These are phyloP conservation scores for Phytophthora constricta DNA, from an alignment of 352 stramenopile species.

Conservation along the genomic window DNA sequence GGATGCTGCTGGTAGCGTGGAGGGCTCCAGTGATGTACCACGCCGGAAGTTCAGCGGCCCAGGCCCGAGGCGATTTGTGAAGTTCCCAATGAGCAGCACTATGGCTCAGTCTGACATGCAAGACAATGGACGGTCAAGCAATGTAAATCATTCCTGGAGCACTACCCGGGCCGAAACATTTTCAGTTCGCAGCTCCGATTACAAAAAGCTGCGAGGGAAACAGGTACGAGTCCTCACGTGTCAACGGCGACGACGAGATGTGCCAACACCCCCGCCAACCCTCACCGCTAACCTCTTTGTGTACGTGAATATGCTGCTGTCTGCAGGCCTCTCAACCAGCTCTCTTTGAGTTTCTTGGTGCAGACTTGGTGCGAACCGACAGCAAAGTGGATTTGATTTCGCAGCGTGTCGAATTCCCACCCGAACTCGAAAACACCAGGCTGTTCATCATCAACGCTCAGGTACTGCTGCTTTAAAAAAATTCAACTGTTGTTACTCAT, in stretches of 20 bases:
- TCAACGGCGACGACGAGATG: too few relatives aligned
- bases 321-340: constrained; percentile 56
- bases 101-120: constrained; percentile 62
- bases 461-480: constrained; percentile 33
- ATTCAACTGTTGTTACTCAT: background rate
- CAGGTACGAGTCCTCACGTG: constrained; percentile 42
- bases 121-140: constrained; percentile 52
- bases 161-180: constrained; percentile 67
- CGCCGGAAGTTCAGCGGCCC: constrained; percentile 15
- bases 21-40: constrained; percentile 5
- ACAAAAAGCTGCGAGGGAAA: constrained; percentile 87
- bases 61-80: constrained; percentile 35
- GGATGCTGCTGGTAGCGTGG: background rate
- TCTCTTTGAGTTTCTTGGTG: constrained; percentile 82
- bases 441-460: constrained; percentile 87
- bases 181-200: constrained; percentile 71
- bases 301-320: background rate
- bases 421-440: constrained; percentile 56
- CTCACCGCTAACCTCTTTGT: too few relatives aligned
- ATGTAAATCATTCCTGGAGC: constrained; percentile 62
- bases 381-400: constrained; percentile 80
- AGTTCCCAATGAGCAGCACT: constrained; percentile 63
- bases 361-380: constrained; percentile 73
- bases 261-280: too few relatives aligned
- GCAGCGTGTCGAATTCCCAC: constrained; percentile 70